These are phyloP conservation scores for Mentha longifolia DNA, from an alignment of 257 asterid species.

Conservation along the genomic window DNA sequence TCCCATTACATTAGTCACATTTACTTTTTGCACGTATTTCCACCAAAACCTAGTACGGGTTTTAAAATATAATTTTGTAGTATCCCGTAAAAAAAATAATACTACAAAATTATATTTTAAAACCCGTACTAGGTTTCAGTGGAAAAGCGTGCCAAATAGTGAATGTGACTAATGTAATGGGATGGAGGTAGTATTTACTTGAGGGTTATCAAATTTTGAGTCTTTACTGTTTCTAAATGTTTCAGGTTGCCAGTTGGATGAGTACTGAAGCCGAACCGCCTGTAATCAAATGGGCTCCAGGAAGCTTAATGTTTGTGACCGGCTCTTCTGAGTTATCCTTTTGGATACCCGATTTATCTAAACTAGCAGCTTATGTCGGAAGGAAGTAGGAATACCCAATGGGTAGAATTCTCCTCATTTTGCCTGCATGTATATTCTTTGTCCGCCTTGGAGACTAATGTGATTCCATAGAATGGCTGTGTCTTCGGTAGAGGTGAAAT, in stretches of 20 bases:
- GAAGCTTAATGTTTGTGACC: constrained; percentile 92
- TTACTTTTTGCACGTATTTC: too few species aligned
- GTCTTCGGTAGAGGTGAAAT: constrained; percentile 5
- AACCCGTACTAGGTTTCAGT: too few species aligned
- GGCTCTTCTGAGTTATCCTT: constrained; percentile 95
- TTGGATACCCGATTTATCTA: constrained; percentile 96
- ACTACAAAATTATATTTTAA: too few species aligned
- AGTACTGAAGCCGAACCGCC: constrained; percentile 91
- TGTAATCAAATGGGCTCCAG: constrained; percentile 92
- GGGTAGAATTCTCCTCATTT: constrained; percentile 12
- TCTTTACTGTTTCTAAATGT: constrained; percentile 14
- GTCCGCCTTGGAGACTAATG: neutral
- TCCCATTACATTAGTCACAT: too few species aligned
- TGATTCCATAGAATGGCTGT: constrained; percentile 19
- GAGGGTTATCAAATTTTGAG: neutral
- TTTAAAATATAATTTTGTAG: too few species aligned
- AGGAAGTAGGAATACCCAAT: constrained; percentile 50
- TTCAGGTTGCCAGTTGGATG: constrained; percentile 94
- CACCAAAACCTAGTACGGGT: too few species aligned
- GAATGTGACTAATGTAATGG: too few species aligned
- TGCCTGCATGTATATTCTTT: neutral
- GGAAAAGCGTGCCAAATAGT: too few species aligned
- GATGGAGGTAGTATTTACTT: too few species aligned
- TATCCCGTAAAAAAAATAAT: too few species aligned
- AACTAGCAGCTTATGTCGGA: constrained; percentile 91